A percentile compares a stretch with the other conserved stretches of the same genome.
These are phyloP conservation scores for Cystobasidiaceae sp. DNA, from an alignment of 1,284 basidiomycete genomes.

Conservation along the genomic window DNA sequence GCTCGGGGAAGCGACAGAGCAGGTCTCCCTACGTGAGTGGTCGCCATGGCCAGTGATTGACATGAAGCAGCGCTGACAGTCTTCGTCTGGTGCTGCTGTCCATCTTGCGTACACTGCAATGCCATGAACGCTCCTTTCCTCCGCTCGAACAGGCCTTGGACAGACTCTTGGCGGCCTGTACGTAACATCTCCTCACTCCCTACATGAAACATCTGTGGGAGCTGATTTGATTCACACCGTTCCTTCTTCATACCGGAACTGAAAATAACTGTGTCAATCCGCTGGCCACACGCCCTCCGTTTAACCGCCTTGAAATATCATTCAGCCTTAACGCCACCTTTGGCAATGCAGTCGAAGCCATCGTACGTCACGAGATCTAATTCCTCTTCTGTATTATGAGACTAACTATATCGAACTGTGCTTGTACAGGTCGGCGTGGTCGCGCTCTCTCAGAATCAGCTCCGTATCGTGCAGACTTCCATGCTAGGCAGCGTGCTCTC, in stretches of 20 bases:
- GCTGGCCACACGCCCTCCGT: too few species aligned
- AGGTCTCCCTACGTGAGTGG: constrained; percentile 57
- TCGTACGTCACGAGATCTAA: constrained; percentile 25
- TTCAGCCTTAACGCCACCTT: constrained; percentile 39
- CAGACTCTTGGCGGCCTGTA: constrained; percentile 30
- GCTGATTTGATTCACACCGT: too few species aligned
- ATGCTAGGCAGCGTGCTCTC: constrained; percentile 60
- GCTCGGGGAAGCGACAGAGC: constrained; percentile 79
- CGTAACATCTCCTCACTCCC: too few species aligned
- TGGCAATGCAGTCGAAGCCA: constrained; percentile 51
- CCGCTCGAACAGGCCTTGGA: constrained; percentile 3
- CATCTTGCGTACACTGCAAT: neutral
- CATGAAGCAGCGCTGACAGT: constrained; percentile 70
- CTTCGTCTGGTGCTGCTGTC: neutral
- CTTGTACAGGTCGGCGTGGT: constrained; percentile 37
- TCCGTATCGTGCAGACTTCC: constrained; percentile 69
- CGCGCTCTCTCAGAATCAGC: constrained; percentile 70
- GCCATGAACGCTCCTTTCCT: neutral
- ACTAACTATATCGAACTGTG: too few species aligned
- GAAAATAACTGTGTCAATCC: too few species aligned
- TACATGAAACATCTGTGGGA: too few species aligned
- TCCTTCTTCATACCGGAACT: too few species aligned
- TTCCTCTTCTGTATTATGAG: neutral
- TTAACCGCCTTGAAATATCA: too few species aligned
- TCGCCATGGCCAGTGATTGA: neutral